Conservation (phyloP, 2,329 filamentous ascomycete genomes). For the Claviceps quebecensis region DNA sequence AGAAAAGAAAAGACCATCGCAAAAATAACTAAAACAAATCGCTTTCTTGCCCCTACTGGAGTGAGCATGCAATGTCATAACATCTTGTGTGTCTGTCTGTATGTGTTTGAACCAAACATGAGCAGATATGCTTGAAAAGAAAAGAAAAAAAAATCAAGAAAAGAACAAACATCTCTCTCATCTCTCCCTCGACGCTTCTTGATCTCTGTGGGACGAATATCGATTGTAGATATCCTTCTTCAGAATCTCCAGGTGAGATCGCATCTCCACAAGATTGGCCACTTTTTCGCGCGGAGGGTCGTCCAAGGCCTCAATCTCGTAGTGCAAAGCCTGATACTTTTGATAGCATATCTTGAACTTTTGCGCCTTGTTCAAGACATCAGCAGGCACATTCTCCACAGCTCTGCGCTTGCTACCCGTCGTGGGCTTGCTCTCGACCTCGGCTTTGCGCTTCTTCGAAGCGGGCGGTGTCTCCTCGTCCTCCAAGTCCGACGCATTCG, state of each 20-base stretch:
- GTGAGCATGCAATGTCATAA: constrained; percentile 4
- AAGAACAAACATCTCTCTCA: not conserved
- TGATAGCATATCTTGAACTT: constrained; percentile 43
- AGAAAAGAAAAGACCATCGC: not conserved
- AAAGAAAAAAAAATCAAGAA: not conserved
- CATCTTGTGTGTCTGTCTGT: not conserved
- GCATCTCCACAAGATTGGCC: constrained; percentile 38
- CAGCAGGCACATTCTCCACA: constrained; percentile 18
- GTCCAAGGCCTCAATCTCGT: constrained; percentile 35
- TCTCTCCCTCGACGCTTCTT: not conserved
- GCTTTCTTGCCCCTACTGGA: constrained; percentile 1
- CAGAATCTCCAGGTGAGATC: constrained; percentile 37
- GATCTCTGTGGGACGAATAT: constrained; percentile 19
- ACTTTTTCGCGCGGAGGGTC: constrained; percentile 39
- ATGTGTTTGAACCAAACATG: not conserved
- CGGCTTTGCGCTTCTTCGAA: constrained; percentile 31
- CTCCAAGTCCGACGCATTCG: constrained; percentile 50
- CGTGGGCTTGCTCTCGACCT: constrained; percentile 12
- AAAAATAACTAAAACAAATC: not conserved
- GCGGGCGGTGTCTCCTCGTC: constrained; percentile 18
- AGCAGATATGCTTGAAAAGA: not conserved
- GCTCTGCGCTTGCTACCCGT: constrained; percentile 17
- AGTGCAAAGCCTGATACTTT: constrained; percentile 42
- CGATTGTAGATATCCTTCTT: constrained; percentile 44
- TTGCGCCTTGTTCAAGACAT: constrained; percentile 38